These are phyloP conservation scores for Hemileia vastatrix DNA, from an alignment of 1,284 basidiomycete genomes.

Conservation along the genomic window DNA sequence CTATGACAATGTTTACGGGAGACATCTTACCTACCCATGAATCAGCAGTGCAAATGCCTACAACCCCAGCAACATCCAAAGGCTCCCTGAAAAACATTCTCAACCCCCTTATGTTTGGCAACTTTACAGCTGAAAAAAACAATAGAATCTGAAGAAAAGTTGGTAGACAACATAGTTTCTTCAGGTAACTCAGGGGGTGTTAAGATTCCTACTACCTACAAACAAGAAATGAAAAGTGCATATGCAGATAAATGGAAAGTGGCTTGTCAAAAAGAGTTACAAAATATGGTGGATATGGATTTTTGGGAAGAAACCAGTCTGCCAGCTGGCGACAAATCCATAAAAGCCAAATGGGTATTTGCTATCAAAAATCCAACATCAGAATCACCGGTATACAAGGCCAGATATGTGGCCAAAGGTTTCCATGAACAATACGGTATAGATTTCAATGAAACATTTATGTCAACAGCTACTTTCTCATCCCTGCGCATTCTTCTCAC, in stretches of 20 bases:
- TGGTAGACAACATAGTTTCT: no score
- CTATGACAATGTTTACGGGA: no score
- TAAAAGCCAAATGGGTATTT: constrained; percentile 4
- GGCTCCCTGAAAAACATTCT: no score
- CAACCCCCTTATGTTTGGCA: no score
- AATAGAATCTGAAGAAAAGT: no score
- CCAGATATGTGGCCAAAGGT: not conserved
- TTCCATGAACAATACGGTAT: not conserved
- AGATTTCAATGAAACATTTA: not conserved
- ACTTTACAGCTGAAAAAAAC: no score
- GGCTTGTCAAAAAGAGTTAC: not conserved
- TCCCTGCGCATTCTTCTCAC: not conserved
- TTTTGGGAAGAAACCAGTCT: not conserved
- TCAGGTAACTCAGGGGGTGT: no score
- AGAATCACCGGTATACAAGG: not conserved
- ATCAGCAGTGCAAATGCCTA: no score
- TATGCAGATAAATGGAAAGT: not conserved
- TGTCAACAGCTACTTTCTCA: not conserved
- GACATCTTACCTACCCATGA: no score
- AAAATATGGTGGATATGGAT: not conserved
- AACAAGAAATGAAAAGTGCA: not conserved
- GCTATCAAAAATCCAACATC: not conserved
- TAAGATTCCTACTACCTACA: not conserved
- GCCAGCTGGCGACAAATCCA: not conserved
- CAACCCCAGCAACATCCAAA: no score